phyloP scores from a whole-genome alignment of 257 asterid species.

The Misopates orontium region DNA sequence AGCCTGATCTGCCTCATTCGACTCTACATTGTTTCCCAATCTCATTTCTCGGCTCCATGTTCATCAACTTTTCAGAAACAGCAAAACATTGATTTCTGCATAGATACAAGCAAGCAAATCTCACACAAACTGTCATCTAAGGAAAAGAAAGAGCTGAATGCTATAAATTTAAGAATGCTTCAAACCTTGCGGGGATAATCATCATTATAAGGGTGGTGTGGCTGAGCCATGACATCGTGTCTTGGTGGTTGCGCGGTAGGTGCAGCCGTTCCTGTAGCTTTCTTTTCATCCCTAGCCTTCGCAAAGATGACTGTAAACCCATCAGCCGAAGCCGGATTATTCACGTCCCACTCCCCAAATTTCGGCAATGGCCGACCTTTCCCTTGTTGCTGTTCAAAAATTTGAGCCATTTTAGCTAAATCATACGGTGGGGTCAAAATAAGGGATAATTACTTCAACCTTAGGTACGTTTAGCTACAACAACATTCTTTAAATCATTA shows the following conservation, averaged over 20 bases:
- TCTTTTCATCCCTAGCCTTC: constrained; percentile 52
- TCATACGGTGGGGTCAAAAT: background rate
- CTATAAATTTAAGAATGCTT: background rate
- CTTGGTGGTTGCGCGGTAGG: constrained; percentile 21
- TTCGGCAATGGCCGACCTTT: constrained; percentile 36
- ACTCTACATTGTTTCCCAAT: background rate
- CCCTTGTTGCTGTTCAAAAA: constrained; percentile 15
- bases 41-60: constrained; percentile 12
- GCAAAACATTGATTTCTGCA: constrained; percentile 46
- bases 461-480: background rate
- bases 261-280: constrained; percentile 26
- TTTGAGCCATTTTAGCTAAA: background rate
- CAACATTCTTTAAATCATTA: background rate
- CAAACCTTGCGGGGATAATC: constrained; percentile 31
- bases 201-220: background rate
- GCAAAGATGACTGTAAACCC: constrained; percentile 39
- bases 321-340: constrained; percentile 34
- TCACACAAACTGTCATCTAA: background rate
- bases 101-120: background rate
- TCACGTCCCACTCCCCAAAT: constrained; percentile 36
- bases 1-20: background rate
- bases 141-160: background rate
- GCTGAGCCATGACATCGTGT: constrained; percentile 8
- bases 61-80: constrained; percentile 28
- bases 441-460: background rate